Evolutionary conservation across 2,329 filamentous ascomycete genomes (phyloP), one percentile per base, ranked within the genome.

Genomic region (Rhynchosporium agropyri): DNA sequence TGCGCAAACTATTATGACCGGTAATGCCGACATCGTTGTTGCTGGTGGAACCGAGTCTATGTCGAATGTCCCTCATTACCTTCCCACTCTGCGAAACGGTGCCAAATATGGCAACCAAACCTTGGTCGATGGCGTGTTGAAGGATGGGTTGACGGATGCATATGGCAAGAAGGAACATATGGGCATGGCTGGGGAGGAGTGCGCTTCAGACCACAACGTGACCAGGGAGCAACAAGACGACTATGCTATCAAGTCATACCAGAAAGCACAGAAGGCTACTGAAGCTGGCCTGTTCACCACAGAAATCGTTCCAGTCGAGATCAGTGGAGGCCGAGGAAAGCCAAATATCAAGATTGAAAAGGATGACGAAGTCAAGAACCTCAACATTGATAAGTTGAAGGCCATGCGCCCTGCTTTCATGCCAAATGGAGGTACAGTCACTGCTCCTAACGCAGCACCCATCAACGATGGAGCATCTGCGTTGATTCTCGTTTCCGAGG

Each of bases 1-100:
- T 71, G 91, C 94, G 58, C 95, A 98, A 80, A 97, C 94, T 73
- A 99, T 99, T 81, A 92, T 98, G 77, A 96, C 93, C 60, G 94
- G 95, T 71, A 97, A 92, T 76, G 94, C 94, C 68, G 89, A 91
- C 71, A 89, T 97, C 69, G 88, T 99, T 68, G 92, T 99, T 64
- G 95, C 93, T 69, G 95, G 93, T 75, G 95, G 95, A 72, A 88
- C 94, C 70, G 95, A 99, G 83, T 97, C 92, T 82, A 99, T 99
- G 95, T 97, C 93, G 75, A 98, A 98, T 81, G 84, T 89, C 60
- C 95, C 95, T 58, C 93, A 99, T 82, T 99, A 99, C 82, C 89
- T 97, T 59, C 90, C 92, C 68, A 90, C 82, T 77, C 83, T 97
- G 72, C 90, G 95, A 77, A 89, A 79, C 69, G 95, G 95, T 70